A percentile compares a stretch with the other conserved stretches of the same genome.
Conservation (phyloP, 345 rosid genomes). For the Dimocarpus longan region DNA sequence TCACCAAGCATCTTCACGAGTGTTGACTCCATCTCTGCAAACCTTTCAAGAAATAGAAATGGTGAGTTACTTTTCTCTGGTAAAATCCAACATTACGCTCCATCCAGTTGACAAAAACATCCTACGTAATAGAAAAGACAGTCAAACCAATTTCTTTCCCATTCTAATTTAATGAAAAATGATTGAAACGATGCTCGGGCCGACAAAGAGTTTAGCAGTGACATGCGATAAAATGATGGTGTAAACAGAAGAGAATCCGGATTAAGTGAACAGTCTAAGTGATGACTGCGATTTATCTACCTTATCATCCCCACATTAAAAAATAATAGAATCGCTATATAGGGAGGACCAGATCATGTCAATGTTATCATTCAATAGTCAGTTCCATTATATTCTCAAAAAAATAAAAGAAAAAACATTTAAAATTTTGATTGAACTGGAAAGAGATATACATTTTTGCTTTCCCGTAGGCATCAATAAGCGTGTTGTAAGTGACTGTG, state of each 20-base stretch:
- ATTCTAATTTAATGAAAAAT: background rate
- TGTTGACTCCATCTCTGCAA: constrained; percentile 84
- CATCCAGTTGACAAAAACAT: constrained; percentile 28
- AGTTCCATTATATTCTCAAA: constrained; percentile 16
- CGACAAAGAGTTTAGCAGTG: background rate
- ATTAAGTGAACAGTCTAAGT: background rate
- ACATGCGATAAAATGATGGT: background rate
- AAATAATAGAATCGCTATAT: background rate
- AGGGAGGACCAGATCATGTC: background rate
- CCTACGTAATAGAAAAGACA: background rate
- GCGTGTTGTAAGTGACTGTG: constrained; percentile 78
- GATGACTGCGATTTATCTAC: background rate
- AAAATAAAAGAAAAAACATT: constrained; percentile 25
- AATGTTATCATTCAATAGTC: background rate
- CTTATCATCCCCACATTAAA: background rate
- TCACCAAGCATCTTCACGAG: constrained; percentile 77
- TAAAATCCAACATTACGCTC: constrained; percentile 21
- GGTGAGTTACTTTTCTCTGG: constrained; percentile 25
- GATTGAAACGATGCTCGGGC: background rate
- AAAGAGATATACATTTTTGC: constrained; percentile 59
- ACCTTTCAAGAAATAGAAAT: constrained; percentile 51
- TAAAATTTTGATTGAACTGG: constrained; percentile 10
- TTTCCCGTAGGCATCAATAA: constrained; percentile 86
- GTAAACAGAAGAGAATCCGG: background rate
- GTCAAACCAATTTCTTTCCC: constrained; percentile 6